Evolutionary conservation across 1,284 basidiomycete species (phyloP).

Genomic region (Ceratobasidium sp.): DNA sequence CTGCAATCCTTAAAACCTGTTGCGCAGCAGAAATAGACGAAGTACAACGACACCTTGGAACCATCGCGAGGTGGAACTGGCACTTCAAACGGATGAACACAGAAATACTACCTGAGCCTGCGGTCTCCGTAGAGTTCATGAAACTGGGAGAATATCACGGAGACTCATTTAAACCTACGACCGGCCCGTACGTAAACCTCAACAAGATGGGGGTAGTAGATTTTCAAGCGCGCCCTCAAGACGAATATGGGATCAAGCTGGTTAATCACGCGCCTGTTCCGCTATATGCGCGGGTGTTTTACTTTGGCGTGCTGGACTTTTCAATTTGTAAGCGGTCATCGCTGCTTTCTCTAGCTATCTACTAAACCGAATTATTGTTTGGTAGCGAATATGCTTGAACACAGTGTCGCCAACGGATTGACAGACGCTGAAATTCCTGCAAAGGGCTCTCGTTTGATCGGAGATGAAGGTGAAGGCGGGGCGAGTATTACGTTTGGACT

Average conservation of each 20-base stretch:
- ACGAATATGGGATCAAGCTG: slow-evolving; percentile 57
- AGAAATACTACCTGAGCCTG: background rate
- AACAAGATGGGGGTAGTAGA: slow-evolving; percentile 46
- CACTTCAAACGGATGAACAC: slow-evolving; percentile 60
- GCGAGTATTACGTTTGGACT: background rate
- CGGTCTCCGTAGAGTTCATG: background rate
- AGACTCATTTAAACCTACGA: slow-evolving; percentile 49
- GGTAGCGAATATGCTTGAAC: background rate
- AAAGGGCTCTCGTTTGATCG: background rate
- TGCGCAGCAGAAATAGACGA: background rate
- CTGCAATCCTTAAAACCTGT: background rate
- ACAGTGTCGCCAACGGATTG: background rate
- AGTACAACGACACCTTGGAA: background rate
- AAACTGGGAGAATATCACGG: background rate
- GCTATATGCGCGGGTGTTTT: slow-evolving; percentile 62
- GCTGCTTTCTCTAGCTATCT: too few species aligned
- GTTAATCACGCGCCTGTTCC: slow-evolving; percentile 58
- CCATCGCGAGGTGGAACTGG: slow-evolving; percentile 28
- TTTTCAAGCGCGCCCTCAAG: slow-evolving; percentile 51
- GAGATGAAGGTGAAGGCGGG: background rate
- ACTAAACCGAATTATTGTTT: too few species aligned
- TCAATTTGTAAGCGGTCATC: slow-evolving; percentile 52
- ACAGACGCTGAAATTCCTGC: background rate
- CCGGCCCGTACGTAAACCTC: slow-evolving; percentile 47
- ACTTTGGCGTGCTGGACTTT: slow-evolving; percentile 61